Percentiles rank a stretch among this genome's conserved stretches.
These are phyloP conservation scores for Dendrobium catenatum DNA, from an alignment of 106 monocot genomes.

Conservation along the genomic window DNA sequence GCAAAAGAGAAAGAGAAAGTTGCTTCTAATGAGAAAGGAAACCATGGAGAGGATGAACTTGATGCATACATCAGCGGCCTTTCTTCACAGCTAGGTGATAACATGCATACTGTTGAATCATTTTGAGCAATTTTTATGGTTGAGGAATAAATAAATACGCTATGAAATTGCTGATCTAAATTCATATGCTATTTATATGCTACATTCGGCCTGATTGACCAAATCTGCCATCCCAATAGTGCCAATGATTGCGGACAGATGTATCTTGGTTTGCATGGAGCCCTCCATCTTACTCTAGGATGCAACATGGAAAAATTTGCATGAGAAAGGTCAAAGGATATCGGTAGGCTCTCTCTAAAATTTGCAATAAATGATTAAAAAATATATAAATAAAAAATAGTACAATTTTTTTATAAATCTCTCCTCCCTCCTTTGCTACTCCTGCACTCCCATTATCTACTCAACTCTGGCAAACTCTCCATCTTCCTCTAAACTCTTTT, in stretches of 20 bases:
- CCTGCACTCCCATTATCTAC: no score
- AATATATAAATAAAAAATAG: no score
- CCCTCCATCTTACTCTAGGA: neutral
- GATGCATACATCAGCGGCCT: slow-evolving; percentile 86
- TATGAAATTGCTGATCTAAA: neutral
- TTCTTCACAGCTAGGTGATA: slow-evolving; percentile 79
- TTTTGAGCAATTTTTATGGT: neutral
- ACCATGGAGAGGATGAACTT: slow-evolving; percentile 63
- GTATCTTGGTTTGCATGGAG: neutral
- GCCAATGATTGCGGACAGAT: neutral
- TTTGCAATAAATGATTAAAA: no score
- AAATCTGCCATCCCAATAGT: neutral
- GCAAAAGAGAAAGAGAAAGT: slow-evolving; percentile 43
- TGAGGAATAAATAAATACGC: neutral
- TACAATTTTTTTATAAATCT: no score
- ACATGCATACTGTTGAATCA: neutral
- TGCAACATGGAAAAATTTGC: no score
- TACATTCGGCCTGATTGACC: neutral
- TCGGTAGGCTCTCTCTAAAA: no score
- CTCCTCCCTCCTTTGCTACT: no score
- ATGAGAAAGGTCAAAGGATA: no score
- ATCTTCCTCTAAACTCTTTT: no score
- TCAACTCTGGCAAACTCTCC: no score
- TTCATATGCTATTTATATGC: neutral
- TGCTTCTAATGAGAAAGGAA: slow-evolving; percentile 4